A percentile compares a stretch with the other conserved stretches of the same genome.
phyloP scores from a whole-genome alignment of 2,329 filamentous ascomycete species.

The Ceratocystis lukuohia region DNA sequence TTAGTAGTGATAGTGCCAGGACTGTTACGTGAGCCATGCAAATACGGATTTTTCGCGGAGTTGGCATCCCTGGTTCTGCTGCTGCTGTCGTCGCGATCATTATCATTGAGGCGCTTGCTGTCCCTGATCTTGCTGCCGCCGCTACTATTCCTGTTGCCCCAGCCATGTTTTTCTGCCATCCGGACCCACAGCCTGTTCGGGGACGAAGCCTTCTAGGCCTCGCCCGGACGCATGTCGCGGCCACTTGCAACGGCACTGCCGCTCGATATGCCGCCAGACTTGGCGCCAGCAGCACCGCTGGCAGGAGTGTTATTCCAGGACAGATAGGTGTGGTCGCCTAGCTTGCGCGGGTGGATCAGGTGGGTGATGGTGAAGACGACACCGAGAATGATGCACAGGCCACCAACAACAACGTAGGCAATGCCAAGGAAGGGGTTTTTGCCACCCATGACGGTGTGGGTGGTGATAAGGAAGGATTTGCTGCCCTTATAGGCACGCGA shows the following conservation, averaged over 20 bases:
- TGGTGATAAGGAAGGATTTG: constrained; percentile 82
- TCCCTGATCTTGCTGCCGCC: background rate
- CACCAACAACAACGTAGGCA: constrained; percentile 86
- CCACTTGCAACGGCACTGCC: constrained; percentile 37
- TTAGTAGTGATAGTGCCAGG: background rate
- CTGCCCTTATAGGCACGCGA: constrained; percentile 68
- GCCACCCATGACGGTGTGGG: constrained; percentile 82
- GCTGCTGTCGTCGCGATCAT: too few relatives aligned
- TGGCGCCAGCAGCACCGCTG: constrained; percentile 30
- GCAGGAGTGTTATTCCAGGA: constrained; percentile 67
- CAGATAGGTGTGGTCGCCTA: constrained; percentile 93
- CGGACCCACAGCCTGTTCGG: constrained; percentile 23
- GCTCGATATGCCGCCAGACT: constrained; percentile 18
- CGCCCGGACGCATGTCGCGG: constrained; percentile 39
- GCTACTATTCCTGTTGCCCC: background rate
- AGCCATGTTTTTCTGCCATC: constrained; percentile 16
- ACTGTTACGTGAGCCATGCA: background rate
- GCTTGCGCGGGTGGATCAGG: constrained; percentile 85
- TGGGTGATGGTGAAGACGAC: constrained; percentile 80
- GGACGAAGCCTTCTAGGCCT: constrained; percentile 28
- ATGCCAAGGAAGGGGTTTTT: constrained; percentile 94
- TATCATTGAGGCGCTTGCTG: too few relatives aligned
- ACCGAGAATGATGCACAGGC: constrained; percentile 80
- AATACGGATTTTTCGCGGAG: background rate
- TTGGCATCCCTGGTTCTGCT: background rate